phyloP scores from a whole-genome alignment of 2,329 filamentous ascomycete genomes.

The Pseudocercospora macadamiae region DNA sequence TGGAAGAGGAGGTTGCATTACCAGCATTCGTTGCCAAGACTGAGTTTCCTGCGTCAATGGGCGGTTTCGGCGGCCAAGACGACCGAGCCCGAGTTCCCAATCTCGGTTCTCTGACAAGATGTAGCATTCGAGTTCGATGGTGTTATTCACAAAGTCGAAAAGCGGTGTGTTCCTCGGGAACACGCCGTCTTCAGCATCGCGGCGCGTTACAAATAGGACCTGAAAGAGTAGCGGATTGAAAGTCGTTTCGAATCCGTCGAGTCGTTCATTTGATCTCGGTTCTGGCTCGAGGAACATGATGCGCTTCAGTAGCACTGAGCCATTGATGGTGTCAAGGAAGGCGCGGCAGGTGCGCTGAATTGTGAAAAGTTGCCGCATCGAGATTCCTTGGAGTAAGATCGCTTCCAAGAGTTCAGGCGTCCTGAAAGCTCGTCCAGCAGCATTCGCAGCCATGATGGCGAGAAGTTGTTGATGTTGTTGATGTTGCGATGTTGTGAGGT shows the following conservation, averaged over 20 bases:
- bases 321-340: neutral
- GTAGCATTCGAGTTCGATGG: neutral
- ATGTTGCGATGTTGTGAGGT: neutral
- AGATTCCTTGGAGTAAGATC: neutral
- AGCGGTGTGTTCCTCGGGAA: too few relatives aligned
- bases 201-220: neutral
- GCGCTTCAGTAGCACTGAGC: neutral
- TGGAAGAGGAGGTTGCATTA: neutral
- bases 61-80: neutral
- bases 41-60: neutral
- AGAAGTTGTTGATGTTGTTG: neutral
- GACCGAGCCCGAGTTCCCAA: neutral
- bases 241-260: too few relatives aligned
- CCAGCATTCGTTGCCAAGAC: conserved; percentile 7
- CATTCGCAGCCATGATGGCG: neutral
- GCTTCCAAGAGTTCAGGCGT: conserved; percentile 2
- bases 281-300: conserved; percentile 7
- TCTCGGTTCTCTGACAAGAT: neutral
- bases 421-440: neutral
- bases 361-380: neutral
- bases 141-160: neutral
- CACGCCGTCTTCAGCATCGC: too few relatives aligned
- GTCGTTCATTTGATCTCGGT: neutral
- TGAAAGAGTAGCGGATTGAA: too few relatives aligned
- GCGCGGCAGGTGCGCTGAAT: conserved; percentile 6